Conservation (phyloP, 2,329 filamentous ascomycete genomes). For the Cordyceps cicadae region DNA sequence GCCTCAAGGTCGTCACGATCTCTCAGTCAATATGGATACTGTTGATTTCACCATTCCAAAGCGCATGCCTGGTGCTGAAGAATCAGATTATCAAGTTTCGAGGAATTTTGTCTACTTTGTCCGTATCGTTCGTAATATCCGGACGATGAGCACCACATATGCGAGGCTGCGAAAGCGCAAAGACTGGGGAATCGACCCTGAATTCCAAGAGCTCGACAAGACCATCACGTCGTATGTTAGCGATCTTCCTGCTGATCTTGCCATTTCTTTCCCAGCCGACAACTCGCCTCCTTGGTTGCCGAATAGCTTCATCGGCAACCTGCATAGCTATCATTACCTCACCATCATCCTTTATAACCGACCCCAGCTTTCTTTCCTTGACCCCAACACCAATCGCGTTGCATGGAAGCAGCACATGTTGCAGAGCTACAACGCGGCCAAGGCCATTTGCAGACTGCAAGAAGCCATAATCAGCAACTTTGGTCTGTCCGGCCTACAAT, state of each 20-base stretch:
- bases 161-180: constrained; percentile 64
- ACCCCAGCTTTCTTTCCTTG: constrained; percentile 72
- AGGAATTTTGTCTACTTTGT: constrained; percentile 78
- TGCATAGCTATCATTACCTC: constrained; percentile 83
- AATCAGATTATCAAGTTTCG: constrained; percentile 67
- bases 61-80: constrained; percentile 58
- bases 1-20: constrained; percentile 79
- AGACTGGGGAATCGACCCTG: constrained; percentile 81
- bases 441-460: constrained; percentile 75
- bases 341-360: constrained; percentile 79
- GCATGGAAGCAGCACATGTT: constrained; percentile 85
- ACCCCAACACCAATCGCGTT: constrained; percentile 60
- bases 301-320: constrained; percentile 79
- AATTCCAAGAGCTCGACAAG: constrained; percentile 71
- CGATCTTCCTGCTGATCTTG: constrained; percentile 70
- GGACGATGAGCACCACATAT: constrained; percentile 68
- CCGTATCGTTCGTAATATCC: constrained; percentile 68
- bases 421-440: constrained; percentile 76
- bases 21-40: constrained; percentile 64
- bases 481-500: constrained; percentile 72
- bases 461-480: constrained; percentile 72
- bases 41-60: constrained; percentile 65
- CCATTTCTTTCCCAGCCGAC: constrained; percentile 68
- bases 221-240: constrained; percentile 67
- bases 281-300: constrained; percentile 76